These are phyloP conservation scores for Pulveroboletus ravenelii DNA, from an alignment of 768 basidiomycete genomes.

Conservation along the genomic window DNA sequence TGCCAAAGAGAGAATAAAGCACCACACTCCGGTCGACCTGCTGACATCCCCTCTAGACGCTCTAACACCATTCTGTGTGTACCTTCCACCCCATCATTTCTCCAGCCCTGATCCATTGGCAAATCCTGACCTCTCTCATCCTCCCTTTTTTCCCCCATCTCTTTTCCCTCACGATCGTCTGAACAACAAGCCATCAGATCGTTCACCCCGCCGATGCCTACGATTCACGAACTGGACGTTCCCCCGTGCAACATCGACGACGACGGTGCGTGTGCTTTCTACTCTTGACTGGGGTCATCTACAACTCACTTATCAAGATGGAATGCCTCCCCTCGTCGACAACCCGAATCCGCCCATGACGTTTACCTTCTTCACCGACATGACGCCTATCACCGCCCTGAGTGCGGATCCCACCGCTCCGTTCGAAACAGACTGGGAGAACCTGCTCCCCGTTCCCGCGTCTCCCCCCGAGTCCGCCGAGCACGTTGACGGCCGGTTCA, in stretches of 20 bases:
- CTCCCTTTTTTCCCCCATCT: background rate
- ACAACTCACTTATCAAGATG: constrained; percentile 26
- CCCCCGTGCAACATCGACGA: constrained; percentile 30
- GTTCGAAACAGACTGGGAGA: constrained; percentile 33
- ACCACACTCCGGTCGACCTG: constrained; percentile 19
- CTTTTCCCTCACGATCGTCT: background rate
- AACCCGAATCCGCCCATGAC: constrained; percentile 48
- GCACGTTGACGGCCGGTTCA: constrained; percentile 15
- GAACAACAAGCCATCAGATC: background rate
- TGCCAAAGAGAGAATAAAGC: constrained; percentile 36
- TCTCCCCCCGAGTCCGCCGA: constrained; percentile 20
- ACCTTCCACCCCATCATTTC: constrained; percentile 4
- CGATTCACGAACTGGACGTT: constrained; percentile 27
- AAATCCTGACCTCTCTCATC: background rate
- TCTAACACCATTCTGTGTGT: constrained; percentile 26
- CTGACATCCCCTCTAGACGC: constrained; percentile 20
- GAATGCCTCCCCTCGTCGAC: constrained; percentile 51
- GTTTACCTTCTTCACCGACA: constrained; percentile 61
- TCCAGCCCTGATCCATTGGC: constrained; percentile 9
- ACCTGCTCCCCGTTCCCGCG: constrained; percentile 12
- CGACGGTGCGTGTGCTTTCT: constrained; percentile 28
- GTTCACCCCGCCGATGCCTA: constrained; percentile 16
- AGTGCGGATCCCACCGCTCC: constrained; percentile 31
- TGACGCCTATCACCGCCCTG: constrained; percentile 50
- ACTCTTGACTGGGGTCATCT: background rate